A percentile compares a stretch with the other conserved stretches of the same genome.
Evolutionary conservation across 495 filamentous ascomycete genomes (phyloP).

Genomic region (Pseudoneurospora amorphoporcata): DNA sequence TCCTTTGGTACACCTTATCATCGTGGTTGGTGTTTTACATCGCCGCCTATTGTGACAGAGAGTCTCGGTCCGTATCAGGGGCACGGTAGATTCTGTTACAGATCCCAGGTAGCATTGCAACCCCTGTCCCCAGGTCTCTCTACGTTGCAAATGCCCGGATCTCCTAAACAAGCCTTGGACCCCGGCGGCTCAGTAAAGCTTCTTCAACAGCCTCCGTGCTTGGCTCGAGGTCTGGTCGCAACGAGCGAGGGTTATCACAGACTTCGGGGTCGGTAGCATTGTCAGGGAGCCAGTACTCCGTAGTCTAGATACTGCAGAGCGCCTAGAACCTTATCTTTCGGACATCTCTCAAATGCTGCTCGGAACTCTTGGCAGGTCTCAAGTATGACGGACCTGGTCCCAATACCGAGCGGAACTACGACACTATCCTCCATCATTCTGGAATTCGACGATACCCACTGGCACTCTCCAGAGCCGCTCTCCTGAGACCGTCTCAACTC

Average conservation of each 20-base stretch:
- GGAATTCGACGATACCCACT: neutral
- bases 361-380: neutral
- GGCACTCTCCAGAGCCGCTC: neutral
- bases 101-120: neutral
- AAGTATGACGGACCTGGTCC: neutral
- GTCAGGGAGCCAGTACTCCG: neutral
- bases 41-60: neutral
- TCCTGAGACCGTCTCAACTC: neutral
- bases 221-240: neutral
- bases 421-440: neutral
- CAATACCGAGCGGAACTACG: neutral
- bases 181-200: neutral
- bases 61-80: neutral
- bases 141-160: neutral
- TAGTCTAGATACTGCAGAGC: neutral
- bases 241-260: neutral
- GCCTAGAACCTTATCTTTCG: neutral
- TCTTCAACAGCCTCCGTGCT: neutral
- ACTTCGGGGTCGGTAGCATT: neutral
- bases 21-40: neutral
- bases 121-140: neutral
- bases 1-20: neutral
- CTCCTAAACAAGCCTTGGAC: neutral
- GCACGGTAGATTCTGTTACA: neutral
- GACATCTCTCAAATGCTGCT: neutral